Conservation (phyloP, 2,329 filamentous ascomycete genomes). For the Herpotrichia juniperi region DNA sequence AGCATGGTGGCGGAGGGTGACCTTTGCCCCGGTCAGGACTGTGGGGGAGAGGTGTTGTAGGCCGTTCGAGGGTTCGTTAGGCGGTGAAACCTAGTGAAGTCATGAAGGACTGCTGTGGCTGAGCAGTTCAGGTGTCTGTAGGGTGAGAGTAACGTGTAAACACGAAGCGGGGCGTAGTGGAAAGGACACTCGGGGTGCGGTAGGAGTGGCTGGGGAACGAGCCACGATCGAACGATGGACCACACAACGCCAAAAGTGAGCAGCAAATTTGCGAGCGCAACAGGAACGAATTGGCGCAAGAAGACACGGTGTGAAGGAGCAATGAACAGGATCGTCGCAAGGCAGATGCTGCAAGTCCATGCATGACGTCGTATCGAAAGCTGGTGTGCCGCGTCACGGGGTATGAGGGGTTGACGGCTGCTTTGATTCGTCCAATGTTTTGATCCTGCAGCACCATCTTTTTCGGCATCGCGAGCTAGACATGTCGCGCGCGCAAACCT, state of each 20-base stretch:
- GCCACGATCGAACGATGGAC: background rate
- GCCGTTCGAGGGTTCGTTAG: slow-evolving; percentile 28
- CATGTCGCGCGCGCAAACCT: background rate
- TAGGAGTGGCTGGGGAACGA: slow-evolving; percentile 15
- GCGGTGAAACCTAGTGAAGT: slow-evolving; percentile 36
- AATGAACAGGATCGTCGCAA: slow-evolving; percentile 36
- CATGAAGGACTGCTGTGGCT: slow-evolving; percentile 34
- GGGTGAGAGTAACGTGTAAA: slow-evolving; percentile 29
- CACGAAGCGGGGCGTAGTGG: slow-evolving; percentile 17
- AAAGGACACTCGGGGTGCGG: slow-evolving; percentile 15
- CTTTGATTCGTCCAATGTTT: slow-evolving; percentile 6
- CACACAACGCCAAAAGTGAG: slow-evolving; percentile 15
- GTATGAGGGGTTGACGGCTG: background rate
- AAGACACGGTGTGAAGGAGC: slow-evolving; percentile 24
- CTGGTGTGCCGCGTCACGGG: slow-evolving; percentile 1
- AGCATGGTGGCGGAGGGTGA: slow-evolving; percentile 74
- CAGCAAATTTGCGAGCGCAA: slow-evolving; percentile 15
- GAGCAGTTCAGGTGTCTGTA: slow-evolving; percentile 21
- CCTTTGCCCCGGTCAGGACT: slow-evolving; percentile 75
- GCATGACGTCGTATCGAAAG: slow-evolving; percentile 40
- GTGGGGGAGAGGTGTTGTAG: slow-evolving; percentile 24
- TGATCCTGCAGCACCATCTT: background rate
- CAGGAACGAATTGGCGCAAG: slow-evolving; percentile 28
- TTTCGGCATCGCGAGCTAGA: background rate
- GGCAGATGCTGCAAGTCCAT: slow-evolving; percentile 29